Evolutionary conservation across 2,329 filamentous ascomycete genomes (phyloP).

Genomic region (Pyrenochaeta sp.): DNA sequence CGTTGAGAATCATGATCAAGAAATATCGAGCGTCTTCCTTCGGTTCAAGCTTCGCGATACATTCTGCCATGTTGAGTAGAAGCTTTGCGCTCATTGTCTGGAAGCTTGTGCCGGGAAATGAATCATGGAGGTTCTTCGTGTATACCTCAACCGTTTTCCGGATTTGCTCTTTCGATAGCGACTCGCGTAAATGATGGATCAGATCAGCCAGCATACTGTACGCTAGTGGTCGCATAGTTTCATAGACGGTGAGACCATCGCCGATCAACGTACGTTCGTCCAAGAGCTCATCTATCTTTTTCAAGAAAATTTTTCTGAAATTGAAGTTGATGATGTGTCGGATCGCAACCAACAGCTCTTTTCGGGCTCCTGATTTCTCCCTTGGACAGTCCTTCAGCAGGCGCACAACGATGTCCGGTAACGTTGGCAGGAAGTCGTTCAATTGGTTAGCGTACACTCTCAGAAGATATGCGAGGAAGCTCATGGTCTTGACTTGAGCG

Average conservation of each 20-base stretch:
- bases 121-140: constrained; percentile 93
- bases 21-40: constrained; percentile 96
- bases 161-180: constrained; percentile 88
- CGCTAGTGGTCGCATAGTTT: constrained; percentile 92
- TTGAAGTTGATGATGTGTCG: constrained; percentile 99
- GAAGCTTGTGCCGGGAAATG: constrained; percentile 96
- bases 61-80: constrained; percentile 96
- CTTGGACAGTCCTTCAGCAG: constrained; percentile 91
- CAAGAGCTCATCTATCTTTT: constrained; percentile 92
- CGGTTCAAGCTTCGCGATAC: constrained; percentile 90
- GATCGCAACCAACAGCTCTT: constrained; percentile 94
- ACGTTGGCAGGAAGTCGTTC: constrained; percentile 81
- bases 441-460: constrained; percentile 87
- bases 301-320: constrained; percentile 91
- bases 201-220: constrained; percentile 99
- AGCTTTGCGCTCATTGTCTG: constrained; percentile 99
- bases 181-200: constrained; percentile 94
- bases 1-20: constrained; percentile 95
- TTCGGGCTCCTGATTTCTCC: constrained; percentile 91
- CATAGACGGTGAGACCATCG: constrained; percentile 94
- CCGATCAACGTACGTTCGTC: constrained; percentile 95
- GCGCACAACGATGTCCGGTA: constrained; percentile 90
- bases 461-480: constrained; percentile 91
- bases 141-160: constrained; percentile 96
- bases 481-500: constrained; percentile 99